Conservation (phyloP, 805 yeast genomes). For the Jamesozyma jinghongensis region DNA sequence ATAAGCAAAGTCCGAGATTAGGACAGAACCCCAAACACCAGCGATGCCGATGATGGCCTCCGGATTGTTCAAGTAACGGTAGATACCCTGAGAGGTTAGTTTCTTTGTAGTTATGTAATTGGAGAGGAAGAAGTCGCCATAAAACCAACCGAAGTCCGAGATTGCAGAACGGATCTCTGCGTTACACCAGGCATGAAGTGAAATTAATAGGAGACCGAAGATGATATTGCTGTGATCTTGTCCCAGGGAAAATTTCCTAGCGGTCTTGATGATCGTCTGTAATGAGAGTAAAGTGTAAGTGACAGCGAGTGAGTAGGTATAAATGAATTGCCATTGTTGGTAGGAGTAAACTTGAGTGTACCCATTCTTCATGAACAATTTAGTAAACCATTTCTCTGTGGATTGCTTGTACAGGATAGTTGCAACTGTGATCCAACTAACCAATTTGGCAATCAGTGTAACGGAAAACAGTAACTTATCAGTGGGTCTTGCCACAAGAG, state of each 20-base stretch:
- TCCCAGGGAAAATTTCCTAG: slow-evolving; percentile 11
- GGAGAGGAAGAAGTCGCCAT: slow-evolving; percentile 73
- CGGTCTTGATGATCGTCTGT: slow-evolving; percentile 29
- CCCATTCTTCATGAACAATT: slow-evolving; percentile 54
- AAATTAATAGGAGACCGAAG: slow-evolving; percentile 45
- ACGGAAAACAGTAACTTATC: slow-evolving; percentile 29
- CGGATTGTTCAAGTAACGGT: slow-evolving; percentile 74
- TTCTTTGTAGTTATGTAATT: slow-evolving; percentile 39
- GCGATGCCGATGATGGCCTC: slow-evolving; percentile 71
- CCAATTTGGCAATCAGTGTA: slow-evolving; percentile 39
- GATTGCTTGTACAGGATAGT: slow-evolving; percentile 51
- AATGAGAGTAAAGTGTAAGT: slow-evolving; percentile 47
- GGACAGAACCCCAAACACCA: slow-evolving; percentile 66
- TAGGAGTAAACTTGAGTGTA: slow-evolving; percentile 55
- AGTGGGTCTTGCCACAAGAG: slow-evolving; percentile 24
- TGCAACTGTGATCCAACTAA: slow-evolving; percentile 45
- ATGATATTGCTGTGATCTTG: slow-evolving; percentile 33
- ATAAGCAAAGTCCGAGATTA: slow-evolving; percentile 47
- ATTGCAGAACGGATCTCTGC: slow-evolving; percentile 57
- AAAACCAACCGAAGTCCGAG: slow-evolving; percentile 85
- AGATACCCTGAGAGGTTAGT: slow-evolving; percentile 70
- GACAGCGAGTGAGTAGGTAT: slow-evolving; percentile 42
- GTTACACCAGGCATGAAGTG: slow-evolving; percentile 62
- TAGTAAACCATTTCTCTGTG: slow-evolving; percentile 52
- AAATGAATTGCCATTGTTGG: slow-evolving; percentile 64